Evolutionary conservation across 768 basidiomycete genomes (phyloP), one percentile per base, ranked within the genome.

Genomic region (Pleurotus pulmonarius): DNA sequence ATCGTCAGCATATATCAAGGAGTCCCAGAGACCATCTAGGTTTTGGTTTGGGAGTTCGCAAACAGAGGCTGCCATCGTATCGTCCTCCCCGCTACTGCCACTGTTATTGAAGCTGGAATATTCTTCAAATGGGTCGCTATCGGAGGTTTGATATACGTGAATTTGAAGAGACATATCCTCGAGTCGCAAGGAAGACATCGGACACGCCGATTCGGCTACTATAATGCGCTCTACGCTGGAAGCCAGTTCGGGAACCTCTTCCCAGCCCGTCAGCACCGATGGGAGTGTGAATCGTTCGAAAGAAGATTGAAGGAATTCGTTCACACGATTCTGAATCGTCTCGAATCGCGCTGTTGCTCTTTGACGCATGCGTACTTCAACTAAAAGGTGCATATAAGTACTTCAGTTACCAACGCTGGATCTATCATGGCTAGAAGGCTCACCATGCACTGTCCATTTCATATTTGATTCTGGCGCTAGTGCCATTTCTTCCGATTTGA

Each of bases 11-110:
- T 96, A 99, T 66, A 98, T 88, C 62, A 99, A 69, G 47, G 88
- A 90, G 51, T 88, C 89, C 97, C 97, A 98, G 13, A 98, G 73
- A 1, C 96, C 94, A 58, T 98, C 96, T 79, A 91, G 87, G 40
- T 77, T 81, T 59, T 77, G 69, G 59, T 87, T 89, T 1, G 97
- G 97, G 46, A 99, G 79, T 55, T 95, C 90, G 67, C 90, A 90
- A 16, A 98, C 87, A 57, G 83, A 90, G 1, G 95, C 97, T 9
- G 96, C 92, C 75, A 88, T 88, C 0, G 92, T 85, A 51, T 86
- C 84, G 12, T 47, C 58, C 79, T 79, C 49, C 75, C 70, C 1
- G 29, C 29, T 34, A 11, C 29, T 34, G 29, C 11, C 11, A 65
- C 74, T 55, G 64, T 80, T 58, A n/a, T 76, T 67, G 66, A 75